Conservation (phyloP, 2,329 filamentous ascomycete genomes). For the Talaromyces sp. region DNA sequence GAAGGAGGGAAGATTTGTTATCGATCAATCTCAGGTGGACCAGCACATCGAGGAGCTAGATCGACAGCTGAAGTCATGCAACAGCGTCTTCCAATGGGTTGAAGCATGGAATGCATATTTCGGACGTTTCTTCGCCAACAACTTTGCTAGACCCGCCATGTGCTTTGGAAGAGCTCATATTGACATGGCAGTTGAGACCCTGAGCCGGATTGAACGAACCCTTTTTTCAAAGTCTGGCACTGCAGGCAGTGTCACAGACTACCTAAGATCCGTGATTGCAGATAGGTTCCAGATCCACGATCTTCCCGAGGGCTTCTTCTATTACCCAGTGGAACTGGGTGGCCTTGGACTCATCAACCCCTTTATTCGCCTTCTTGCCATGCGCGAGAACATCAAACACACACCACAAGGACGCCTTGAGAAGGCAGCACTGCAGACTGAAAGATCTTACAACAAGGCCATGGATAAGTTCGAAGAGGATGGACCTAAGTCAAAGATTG, state of each 20-base stretch:
- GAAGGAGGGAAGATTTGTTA: constrained; percentile 57
- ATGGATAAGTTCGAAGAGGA: constrained; percentile 37
- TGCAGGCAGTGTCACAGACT: constrained; percentile 53
- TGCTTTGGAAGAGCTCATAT: constrained; percentile 60
- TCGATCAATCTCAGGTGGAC: constrained; percentile 62
- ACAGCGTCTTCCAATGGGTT: constrained; percentile 61
- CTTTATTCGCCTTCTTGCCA: constrained; percentile 52
- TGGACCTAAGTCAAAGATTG: constrained; percentile 15
- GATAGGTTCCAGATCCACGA: constrained; percentile 54
- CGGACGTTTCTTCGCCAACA: constrained; percentile 59
- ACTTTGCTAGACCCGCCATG: constrained; percentile 59
- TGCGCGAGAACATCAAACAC: constrained; percentile 47
- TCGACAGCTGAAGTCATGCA: constrained; percentile 58
- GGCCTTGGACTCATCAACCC: constrained; percentile 56
- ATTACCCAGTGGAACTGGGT: constrained; percentile 56
- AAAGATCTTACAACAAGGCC: constrained; percentile 56
- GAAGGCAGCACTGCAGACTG: constrained; percentile 46
- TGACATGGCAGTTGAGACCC: constrained; percentile 57
- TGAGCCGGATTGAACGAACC: constrained; percentile 55
- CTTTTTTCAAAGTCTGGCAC: constrained; percentile 48
- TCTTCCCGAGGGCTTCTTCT: constrained; percentile 57
- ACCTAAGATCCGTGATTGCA: constrained; percentile 57
- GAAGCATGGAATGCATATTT: constrained; percentile 64
- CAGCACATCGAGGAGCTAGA: constrained; percentile 62
- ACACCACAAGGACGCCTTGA: constrained; percentile 38